Conservation (phyloP, 2,329 filamentous ascomycete genomes). For the Exophiala calicioides region DNA sequence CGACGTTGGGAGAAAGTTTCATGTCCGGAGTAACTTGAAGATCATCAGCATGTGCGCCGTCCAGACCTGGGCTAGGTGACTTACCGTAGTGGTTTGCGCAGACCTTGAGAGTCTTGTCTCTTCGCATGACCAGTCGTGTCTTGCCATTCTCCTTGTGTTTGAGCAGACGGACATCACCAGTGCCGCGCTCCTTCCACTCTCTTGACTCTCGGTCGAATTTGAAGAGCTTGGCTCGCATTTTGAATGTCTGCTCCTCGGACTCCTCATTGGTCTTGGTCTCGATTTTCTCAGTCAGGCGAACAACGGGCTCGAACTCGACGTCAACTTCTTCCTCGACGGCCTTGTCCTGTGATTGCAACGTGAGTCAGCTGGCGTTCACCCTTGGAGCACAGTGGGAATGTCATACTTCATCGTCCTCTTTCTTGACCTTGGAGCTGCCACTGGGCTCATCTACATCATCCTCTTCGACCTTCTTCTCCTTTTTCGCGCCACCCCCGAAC, state of each 20-base stretch:
- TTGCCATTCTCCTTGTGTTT: constrained; percentile 99
- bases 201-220: constrained; percentile 88
- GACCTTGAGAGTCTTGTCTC: constrained; percentile 99
- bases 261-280: constrained; percentile 98
- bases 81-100: constrained; percentile 99
- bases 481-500: constrained; percentile 97
- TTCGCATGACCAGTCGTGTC: constrained; percentile 95
- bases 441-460: constrained; percentile 83
- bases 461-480: constrained; percentile 85
- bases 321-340: constrained; percentile 86
- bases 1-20: constrained; percentile 97
- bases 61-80: constrained; percentile 37
- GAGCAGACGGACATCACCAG: constrained; percentile 90
- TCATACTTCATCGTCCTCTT: constrained; percentile 55
- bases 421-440: constrained; percentile 80
- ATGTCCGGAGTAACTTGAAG: constrained; percentile 87
- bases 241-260: constrained; percentile 94
- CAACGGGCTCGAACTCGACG: constrained; percentile 95
- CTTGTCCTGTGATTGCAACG: constrained; percentile 36
- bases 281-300: constrained; percentile 93
- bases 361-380: constrained; percentile 4
- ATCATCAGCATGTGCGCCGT: constrained; percentile 28
- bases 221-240: constrained; percentile 99
- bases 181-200: constrained; percentile 99
- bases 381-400: background rate